phyloP scores from a whole-genome alignment of 805 yeast species.

The Candida namnaoensis region DNA sequence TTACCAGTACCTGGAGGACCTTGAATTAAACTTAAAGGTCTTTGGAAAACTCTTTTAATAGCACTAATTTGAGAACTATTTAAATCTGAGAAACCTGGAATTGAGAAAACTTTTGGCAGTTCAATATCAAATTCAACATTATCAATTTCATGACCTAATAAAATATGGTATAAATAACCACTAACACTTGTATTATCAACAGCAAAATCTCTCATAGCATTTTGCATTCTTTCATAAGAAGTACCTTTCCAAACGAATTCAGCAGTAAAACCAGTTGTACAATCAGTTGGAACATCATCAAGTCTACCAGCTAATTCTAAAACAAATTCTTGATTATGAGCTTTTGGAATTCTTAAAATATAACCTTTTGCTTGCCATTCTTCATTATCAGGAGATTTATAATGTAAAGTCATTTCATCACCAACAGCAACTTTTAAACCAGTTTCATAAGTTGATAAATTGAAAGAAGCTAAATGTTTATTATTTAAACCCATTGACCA shows the following conservation, averaged over 20 bases:
- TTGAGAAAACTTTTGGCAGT: constrained; percentile 54
- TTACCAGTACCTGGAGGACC: constrained; percentile 98
- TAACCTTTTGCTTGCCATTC: constrained; percentile 72
- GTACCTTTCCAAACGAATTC: constrained; percentile 88
- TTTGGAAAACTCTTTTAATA: constrained; percentile 54
- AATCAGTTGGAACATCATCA: constrained; percentile 34
- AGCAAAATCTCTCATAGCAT: constrained; percentile 67
- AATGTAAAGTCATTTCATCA: constrained; percentile 67
- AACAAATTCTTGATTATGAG: constrained; percentile 59
- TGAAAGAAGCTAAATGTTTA: constrained; percentile 60
- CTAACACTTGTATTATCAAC: constrained; percentile 59
- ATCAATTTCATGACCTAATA: constrained; percentile 73
- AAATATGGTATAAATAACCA: constrained; percentile 64
- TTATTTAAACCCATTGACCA: constrained; percentile 70
- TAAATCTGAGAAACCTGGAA: constrained; percentile 58
- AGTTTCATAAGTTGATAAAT: constrained; percentile 58
- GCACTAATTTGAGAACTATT: constrained; percentile 79
- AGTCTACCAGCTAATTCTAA: constrained; percentile 41
- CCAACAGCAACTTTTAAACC: constrained; percentile 74
- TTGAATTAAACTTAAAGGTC: constrained; percentile 77
- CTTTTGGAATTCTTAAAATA: constrained; percentile 63
- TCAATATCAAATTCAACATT: constrained; percentile 51
- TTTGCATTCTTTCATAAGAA: constrained; percentile 77
- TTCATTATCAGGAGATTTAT: constrained; percentile 45
- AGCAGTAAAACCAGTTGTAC: constrained; percentile 63